These are phyloP conservation scores for Penicillium manginii DNA, from an alignment of 495 filamentous ascomycete species.

Conservation along the genomic window DNA sequence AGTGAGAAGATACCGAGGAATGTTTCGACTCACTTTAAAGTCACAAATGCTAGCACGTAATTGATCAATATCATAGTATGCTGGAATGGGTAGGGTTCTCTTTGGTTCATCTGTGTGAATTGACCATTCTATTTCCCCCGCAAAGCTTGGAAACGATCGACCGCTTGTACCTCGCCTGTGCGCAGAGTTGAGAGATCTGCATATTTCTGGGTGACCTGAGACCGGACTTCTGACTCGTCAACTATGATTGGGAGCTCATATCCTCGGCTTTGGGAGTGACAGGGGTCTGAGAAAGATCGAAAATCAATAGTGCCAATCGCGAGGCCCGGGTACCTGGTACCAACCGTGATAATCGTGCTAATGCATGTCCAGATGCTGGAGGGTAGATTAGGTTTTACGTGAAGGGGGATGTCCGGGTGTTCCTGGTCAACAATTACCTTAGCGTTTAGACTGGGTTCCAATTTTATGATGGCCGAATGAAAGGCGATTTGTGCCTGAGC, in stretches of 20 bases:
- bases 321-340: slow-evolving; percentile 18
- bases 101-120: slow-evolving; percentile 9
- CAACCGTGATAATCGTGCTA: slow-evolving; percentile 15
- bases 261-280: slow-evolving; percentile 2
- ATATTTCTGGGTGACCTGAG: slow-evolving; percentile 12
- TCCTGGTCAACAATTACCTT: background rate
- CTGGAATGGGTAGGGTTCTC: background rate
- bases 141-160: slow-evolving; percentile 25
- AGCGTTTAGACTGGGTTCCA: background rate
- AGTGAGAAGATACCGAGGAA: slow-evolving; percentile 16
- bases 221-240: slow-evolving; percentile 2
- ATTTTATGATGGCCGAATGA: slow-evolving; percentile 14
- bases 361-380: slow-evolving; percentile 14
- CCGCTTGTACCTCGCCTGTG: slow-evolving; percentile 1
- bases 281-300: slow-evolving; percentile 23
- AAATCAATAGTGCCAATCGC: slow-evolving; percentile 22
- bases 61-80: slow-evolving; percentile 14
- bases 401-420: slow-evolving; percentile 9
- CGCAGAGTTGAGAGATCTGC: slow-evolving; percentile 20
- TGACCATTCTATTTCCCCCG: slow-evolving; percentile 18
- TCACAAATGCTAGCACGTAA: slow-evolving; percentile 1
- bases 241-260: slow-evolving; percentile 2
- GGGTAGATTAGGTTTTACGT: slow-evolving; percentile 15
- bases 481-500: slow-evolving; percentile 2
- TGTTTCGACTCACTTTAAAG: background rate